Evolutionary conservation across 768 basidiomycete species (phyloP), one percentile per base, ranked within the genome.

Genomic region (Tricholoma flavovirens): DNA sequence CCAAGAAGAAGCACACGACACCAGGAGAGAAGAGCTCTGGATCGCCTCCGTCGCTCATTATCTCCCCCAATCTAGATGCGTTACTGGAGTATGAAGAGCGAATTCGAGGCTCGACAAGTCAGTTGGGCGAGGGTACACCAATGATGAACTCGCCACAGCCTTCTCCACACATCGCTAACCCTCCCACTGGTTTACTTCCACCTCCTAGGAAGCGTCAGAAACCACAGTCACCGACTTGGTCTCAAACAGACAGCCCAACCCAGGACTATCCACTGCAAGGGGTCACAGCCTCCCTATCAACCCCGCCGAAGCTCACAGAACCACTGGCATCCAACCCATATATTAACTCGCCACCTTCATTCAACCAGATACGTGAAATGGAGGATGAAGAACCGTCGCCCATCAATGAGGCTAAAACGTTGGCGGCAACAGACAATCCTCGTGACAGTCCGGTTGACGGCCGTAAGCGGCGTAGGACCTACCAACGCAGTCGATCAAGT

Each of bases 11-110:
- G 17, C 10, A 15, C 10, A 51, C 32, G 32, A 51, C 19, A 51
- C 32, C 12, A 21, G n/a, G 26, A 19, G 22, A 43, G 40, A 32
- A 17, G 22, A 21, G 8, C 29, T 14, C 30, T 24, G 43, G 30
- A n/a, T n/a, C 46, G 35, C 63, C 67, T 48, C 66, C 54, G 40
- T 68, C 75, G 0, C 65, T 84, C 46, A 69, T 75, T 10, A 85
- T 84, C 51, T 84, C 82, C 2, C 78, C 83, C 0, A 76, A 85
- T 60, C 76, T 84, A 46, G 79, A 84, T 58, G 83, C 83, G 22
- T 61, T 85, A 7, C 71, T 85, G 51, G 77, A 83, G 62, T 78
- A 83, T 57, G 83, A 83, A 50, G 79, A 83, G 51, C 74, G 72
- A 51, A 69, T 69, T n/a, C 75, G 80, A 53, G 64, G 64, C 36